Conservation (phyloP, 345 rosid species). For the Salix suchowensis region DNA sequence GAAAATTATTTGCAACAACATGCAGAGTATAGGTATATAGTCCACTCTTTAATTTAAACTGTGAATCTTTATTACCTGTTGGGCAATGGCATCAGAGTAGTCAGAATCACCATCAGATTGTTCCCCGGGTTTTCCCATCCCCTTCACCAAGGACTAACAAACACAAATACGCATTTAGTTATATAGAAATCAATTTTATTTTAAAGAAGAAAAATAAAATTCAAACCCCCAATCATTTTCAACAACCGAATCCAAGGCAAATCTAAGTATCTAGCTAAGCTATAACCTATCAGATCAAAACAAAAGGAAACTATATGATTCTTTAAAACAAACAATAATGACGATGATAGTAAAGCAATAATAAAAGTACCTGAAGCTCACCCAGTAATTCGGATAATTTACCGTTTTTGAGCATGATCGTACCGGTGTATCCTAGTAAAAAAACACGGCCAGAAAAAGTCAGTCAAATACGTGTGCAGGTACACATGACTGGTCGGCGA, state of each 20-base stretch:
- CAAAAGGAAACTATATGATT: background rate
- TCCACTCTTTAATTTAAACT: conserved; percentile 1
- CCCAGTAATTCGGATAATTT: conserved; percentile 74
- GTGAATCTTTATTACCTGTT: conserved; percentile 48
- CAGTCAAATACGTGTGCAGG: background rate
- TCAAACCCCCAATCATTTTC: background rate
- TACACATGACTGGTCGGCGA: background rate
- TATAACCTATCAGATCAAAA: background rate
- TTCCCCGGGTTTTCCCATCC: conserved; percentile 56
- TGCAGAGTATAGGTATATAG: background rate
- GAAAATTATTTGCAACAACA: background rate
- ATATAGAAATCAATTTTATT: background rate
- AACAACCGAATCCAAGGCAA: background rate
- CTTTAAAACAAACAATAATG: background rate
- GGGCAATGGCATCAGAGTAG: conserved; percentile 50
- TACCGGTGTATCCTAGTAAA: conserved; percentile 64
- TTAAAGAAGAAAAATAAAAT: background rate
- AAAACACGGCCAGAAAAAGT: background rate
- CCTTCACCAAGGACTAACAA: conserved; percentile 50
- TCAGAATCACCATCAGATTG: conserved; percentile 53
- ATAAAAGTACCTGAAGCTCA: conserved; percentile 58
- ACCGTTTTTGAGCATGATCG: conserved; percentile 69
- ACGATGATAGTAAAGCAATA: background rate
- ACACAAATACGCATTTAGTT: background rate
- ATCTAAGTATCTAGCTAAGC: background rate